These are phyloP conservation scores for Alternaria sp. DNA, from an alignment of 2,329 filamentous ascomycete genomes.

Conservation along the genomic window DNA sequence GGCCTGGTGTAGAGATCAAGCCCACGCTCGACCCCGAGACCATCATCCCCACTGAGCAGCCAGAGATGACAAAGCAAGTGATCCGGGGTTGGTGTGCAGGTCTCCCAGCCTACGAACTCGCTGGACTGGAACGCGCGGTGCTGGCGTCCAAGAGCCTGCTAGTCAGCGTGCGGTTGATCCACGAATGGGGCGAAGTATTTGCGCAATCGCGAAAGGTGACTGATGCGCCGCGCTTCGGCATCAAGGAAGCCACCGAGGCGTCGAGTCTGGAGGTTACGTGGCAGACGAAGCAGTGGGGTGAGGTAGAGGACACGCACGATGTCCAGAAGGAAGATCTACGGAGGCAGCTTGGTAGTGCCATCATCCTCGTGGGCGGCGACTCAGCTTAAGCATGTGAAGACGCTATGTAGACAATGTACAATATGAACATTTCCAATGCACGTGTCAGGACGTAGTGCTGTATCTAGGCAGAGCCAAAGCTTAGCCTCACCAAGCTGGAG, in stretches of 20 bases:
- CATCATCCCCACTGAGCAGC: slow-evolving; percentile 78
- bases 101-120: slow-evolving; percentile 79
- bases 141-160: slow-evolving; percentile 88
- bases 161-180: slow-evolving; percentile 75
- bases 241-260: slow-evolving; percentile 80
- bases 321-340: slow-evolving; percentile 89
- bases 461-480: not conserved
- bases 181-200: slow-evolving; percentile 85
- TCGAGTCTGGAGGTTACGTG: slow-evolving; percentile 85
- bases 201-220: slow-evolving; percentile 56
- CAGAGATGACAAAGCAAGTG: slow-evolving; percentile 74
- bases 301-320: slow-evolving; percentile 98
- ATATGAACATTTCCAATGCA: not conserved
- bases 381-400: slow-evolving; percentile 7
- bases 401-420: not conserved
- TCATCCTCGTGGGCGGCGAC: slow-evolving; percentile 71
- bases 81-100: slow-evolving; percentile 78
- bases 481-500: not conserved
- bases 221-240: slow-evolving; percentile 65
- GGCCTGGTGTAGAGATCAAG: slow-evolving; percentile 80
- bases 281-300: slow-evolving; percentile 91
- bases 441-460: not conserved
- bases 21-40: slow-evolving; percentile 81
- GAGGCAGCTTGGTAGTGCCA: slow-evolving; percentile 85
- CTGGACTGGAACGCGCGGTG: slow-evolving; percentile 81